Evolutionary conservation across 2,329 filamentous ascomycete species (phyloP).

Genomic region (Sordariomycetes sp.): DNA sequence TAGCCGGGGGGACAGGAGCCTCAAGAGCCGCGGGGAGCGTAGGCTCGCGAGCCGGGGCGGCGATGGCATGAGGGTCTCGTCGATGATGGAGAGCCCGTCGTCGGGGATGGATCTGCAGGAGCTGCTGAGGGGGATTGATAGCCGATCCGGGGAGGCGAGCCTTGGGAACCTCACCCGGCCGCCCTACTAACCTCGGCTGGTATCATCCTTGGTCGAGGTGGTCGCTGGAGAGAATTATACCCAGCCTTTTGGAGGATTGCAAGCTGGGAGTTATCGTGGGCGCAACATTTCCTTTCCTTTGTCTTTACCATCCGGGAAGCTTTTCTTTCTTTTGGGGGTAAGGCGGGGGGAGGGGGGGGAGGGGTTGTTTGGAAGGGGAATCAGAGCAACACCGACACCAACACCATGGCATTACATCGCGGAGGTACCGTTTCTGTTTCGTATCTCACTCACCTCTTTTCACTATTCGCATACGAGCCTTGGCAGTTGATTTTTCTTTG

Average conservation of each 20-base stretch:
- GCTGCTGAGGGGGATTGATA: slow-evolving; percentile 36
- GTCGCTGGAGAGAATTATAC: background rate
- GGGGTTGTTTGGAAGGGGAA: background rate
- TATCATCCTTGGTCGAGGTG: background rate
- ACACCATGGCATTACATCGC: background rate
- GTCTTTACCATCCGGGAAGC: background rate
- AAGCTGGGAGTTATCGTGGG: background rate
- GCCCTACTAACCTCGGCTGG: slow-evolving; percentile 24
- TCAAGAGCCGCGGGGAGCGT: slow-evolving; percentile 10
- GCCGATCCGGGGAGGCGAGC: slow-evolving; percentile 28
- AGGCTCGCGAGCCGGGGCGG: slow-evolving; percentile 27
- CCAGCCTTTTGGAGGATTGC: too few relatives aligned
- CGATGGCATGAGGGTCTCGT: slow-evolving; percentile 21
- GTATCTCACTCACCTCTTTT: background rate
- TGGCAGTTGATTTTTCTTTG: background rate
- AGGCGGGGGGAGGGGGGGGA: too few relatives aligned
- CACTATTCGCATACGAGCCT: background rate
- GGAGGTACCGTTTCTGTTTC: background rate
- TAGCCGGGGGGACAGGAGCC: background rate
- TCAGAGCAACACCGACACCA: background rate
- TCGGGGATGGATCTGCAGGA: slow-evolving; percentile 30
- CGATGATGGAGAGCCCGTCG: slow-evolving; percentile 16
- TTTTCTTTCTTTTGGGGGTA: too few relatives aligned
- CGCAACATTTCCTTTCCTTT: background rate
- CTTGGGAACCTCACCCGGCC: slow-evolving; percentile 32